phyloP scores from a whole-genome alignment of 306 rosid genomes.

The Prunus mira region DNA sequence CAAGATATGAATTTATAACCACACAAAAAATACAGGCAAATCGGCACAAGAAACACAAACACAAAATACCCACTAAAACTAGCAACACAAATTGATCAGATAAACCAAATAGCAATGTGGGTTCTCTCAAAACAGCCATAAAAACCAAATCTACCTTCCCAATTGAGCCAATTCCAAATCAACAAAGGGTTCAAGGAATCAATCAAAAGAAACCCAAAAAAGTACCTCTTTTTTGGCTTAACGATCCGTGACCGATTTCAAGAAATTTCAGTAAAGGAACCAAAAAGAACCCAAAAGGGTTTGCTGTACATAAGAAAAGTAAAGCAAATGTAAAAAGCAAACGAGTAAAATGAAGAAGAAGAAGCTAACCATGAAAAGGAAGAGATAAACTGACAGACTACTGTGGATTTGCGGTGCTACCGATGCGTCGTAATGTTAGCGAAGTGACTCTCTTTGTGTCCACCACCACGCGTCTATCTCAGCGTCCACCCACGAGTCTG shows the following conservation, averaged over 20 bases:
- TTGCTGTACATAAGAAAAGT: not conserved
- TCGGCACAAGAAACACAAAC: not conserved
- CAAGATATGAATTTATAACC: not conserved
- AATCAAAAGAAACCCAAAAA: not conserved
- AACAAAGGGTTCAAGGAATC: not conserved
- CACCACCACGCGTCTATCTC: not conserved
- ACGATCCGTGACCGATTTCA: not conserved
- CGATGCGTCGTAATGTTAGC: not conserved
- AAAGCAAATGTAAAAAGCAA: not conserved
- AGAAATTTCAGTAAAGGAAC: not conserved
- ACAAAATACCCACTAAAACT: not conserved
- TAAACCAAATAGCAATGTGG: not conserved
- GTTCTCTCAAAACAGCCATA: not conserved
- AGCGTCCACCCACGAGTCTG: not conserved
- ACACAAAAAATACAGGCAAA: not conserved
- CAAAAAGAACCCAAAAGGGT: not conserved
- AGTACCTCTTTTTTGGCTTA: not conserved
- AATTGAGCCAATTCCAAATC: not conserved
- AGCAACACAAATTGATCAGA: not conserved
- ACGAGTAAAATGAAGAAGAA: not conserved
- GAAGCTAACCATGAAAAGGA: conserved; percentile 16
- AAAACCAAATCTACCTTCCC: not conserved
- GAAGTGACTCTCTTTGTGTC: not conserved
- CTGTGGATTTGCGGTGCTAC: not conserved
- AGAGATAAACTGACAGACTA: not conserved